These are phyloP conservation scores for Mucor indicus DNA, from an alignment of 371 early-diverging fungal species.

Conservation along the genomic window DNA sequence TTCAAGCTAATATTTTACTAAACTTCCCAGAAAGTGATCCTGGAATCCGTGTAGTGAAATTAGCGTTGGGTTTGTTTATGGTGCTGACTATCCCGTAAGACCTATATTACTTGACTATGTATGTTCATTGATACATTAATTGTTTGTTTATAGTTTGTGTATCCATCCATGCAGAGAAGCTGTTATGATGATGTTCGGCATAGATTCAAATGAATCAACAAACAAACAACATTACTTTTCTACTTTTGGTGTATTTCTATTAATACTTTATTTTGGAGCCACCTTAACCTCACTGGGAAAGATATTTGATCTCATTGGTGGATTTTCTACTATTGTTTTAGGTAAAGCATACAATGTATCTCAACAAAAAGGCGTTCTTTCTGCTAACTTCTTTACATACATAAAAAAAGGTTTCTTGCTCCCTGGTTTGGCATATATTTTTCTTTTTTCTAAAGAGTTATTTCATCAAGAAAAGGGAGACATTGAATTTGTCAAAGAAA, in stretches of 20 bases:
- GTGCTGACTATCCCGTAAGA: conserved; percentile 45
- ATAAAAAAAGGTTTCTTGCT: conserved; percentile 27
- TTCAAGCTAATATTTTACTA: conserved; percentile 49
- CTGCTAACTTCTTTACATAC: no score
- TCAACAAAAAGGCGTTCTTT: no score
- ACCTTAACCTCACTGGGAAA: conserved; percentile 47
- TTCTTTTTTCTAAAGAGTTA: conserved; percentile 28
- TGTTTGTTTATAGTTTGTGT: conserved; percentile 17
- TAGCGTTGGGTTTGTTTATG: conserved; percentile 45
- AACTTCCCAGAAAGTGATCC: conserved; percentile 49
- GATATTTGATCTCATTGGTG: conserved; percentile 52
- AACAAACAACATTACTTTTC: conserved; percentile 36
- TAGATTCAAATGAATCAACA: conserved; percentile 29
- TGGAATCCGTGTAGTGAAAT: conserved; percentile 46
- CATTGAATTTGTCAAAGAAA: not conserved
- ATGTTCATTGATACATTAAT: not conserved
- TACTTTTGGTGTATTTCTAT: conserved; percentile 33
- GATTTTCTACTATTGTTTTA: conserved; percentile 50
- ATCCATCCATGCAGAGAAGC: conserved; percentile 55
- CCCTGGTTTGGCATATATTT: conserved; percentile 39
- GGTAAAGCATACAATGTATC: no score
- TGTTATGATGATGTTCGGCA: conserved; percentile 40
- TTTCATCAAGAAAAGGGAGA: conserved; percentile 3
- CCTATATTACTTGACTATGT: not conserved
- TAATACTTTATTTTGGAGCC: conserved; percentile 41